Evolutionary conservation across 306 rosid species (phyloP).

Genomic region (Rubus idaeus): DNA sequence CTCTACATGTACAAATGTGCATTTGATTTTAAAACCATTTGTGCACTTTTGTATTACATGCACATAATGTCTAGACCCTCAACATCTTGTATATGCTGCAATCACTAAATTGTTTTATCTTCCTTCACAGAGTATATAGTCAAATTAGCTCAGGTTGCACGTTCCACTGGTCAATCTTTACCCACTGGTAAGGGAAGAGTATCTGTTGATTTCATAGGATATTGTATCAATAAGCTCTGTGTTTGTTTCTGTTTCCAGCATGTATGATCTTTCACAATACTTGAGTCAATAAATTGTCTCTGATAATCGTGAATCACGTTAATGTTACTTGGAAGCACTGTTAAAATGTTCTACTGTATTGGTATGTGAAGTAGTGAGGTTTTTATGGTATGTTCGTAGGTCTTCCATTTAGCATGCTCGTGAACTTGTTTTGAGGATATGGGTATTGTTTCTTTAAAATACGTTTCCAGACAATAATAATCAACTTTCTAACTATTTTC

Average conservation of each 20-base stretch:
- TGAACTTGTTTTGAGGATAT: not conserved
- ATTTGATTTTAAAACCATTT: not conserved
- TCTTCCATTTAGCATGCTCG: not conserved
- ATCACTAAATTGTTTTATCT: constrained; percentile 8
- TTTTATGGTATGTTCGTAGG: not conserved
- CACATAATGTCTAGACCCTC: not conserved
- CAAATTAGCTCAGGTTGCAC: constrained; percentile 69
- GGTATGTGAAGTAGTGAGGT: not conserved
- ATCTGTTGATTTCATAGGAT: constrained; percentile 4
- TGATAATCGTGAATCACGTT: not conserved
- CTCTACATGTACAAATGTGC: not conserved
- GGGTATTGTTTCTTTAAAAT: not conserved
- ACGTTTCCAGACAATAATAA: not conserved
- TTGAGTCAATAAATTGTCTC: not conserved
- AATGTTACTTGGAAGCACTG: not conserved
- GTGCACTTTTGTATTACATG: not conserved
- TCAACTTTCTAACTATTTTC: constrained; percentile 32
- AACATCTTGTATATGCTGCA: not conserved
- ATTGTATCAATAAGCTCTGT: constrained; percentile 22
- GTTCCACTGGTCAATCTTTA: constrained; percentile 50
- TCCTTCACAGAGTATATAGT: constrained; percentile 57
- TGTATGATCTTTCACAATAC: not conserved
- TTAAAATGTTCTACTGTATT: not conserved
- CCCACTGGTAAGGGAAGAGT: constrained; percentile 51
- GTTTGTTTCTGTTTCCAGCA: not conserved